Evolutionary conservation across 768 basidiomycete species (phyloP).

Genomic region (Suillus bovinus): DNA sequence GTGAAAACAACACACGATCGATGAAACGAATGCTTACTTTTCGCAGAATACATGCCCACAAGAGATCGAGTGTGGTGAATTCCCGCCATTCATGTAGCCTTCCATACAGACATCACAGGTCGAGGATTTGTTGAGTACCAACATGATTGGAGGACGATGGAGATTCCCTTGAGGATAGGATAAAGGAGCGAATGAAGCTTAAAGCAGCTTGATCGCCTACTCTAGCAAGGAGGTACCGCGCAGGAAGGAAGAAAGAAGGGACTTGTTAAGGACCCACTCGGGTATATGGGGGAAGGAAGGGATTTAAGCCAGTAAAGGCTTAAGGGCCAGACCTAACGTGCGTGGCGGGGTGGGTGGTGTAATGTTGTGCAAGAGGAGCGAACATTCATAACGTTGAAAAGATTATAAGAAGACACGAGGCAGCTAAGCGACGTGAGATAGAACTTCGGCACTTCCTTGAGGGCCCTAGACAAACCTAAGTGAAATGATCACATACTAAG

Average conservation of each 20-base stretch:
- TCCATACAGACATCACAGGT: conserved; percentile 79
- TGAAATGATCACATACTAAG: conserved; percentile 2
- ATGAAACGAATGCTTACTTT: conserved; percentile 33
- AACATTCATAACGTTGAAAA: conserved; percentile 22
- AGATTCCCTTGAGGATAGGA: conserved; percentile 9
- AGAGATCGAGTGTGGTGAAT: conserved; percentile 61
- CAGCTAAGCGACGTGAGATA: conserved; percentile 36
- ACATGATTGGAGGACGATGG: conserved; percentile 48
- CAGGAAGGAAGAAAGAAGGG: conserved; percentile 23
- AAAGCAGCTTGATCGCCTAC: not conserved
- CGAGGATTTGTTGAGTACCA: conserved; percentile 63
- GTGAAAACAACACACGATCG: conserved; percentile 4
- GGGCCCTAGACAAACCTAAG: not conserved
- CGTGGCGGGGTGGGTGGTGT: conserved; percentile 30
- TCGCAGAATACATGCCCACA: conserved; percentile 77
- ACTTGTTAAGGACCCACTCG: conserved; percentile 37
- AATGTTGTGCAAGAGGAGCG: conserved; percentile 22
- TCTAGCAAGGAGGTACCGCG: not conserved
- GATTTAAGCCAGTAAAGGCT: conserved; percentile 16
- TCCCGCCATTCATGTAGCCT: conserved; percentile 49
- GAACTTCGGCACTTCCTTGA: conserved; percentile 22
- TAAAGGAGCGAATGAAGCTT: conserved; percentile 11
- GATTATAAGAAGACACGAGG: conserved; percentile 39
- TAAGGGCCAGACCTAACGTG: conserved; percentile 28
- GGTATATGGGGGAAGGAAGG: conserved; percentile 23